Evolutionary conservation across 805 yeast species (phyloP).

Genomic region (Metschnikowia arizonensis): DNA sequence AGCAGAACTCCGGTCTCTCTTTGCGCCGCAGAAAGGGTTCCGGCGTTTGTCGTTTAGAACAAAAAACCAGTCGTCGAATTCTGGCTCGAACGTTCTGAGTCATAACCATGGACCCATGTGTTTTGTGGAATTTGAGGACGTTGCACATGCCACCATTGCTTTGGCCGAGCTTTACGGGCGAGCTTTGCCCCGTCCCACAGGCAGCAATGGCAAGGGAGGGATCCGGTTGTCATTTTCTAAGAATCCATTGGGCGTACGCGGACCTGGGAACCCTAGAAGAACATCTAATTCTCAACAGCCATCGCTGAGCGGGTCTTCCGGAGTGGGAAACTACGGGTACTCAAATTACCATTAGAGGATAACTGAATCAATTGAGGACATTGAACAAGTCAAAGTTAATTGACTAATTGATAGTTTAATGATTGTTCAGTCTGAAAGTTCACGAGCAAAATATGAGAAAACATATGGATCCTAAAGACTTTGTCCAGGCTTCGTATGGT

Average conservation of each 20-base stretch:
- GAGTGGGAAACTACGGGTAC: conserved; percentile 36
- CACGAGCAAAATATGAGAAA: too few relatives aligned
- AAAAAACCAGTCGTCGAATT: conserved; percentile 40
- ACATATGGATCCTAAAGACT: not conserved
- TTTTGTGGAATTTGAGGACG: conserved; percentile 97
- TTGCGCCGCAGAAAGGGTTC: conserved; percentile 87
- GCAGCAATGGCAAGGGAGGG: conserved; percentile 79
- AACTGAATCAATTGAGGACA: too few relatives aligned
- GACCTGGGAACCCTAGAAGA: conserved; percentile 48
- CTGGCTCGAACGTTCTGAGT: conserved; percentile 19
- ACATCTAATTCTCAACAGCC: conserved; percentile 28
- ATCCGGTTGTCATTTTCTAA: conserved; percentile 90
- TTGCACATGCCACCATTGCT: conserved; percentile 87
- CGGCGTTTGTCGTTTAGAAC: conserved; percentile 89
- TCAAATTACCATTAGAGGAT: conserved; percentile 26
- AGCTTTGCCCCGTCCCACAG: conserved; percentile 77
- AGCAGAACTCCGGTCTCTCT: conserved; percentile 80
- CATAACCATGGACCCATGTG: conserved; percentile 95
- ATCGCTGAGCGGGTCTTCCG: conserved; percentile 15
- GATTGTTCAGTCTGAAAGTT: too few relatives aligned
- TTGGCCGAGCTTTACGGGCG: conserved; percentile 91
- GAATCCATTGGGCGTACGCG: conserved; percentile 95
- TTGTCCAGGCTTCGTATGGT: not conserved
- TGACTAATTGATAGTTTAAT: too few relatives aligned
- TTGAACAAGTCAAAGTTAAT: too few relatives aligned